Evolutionary conservation across 2,329 filamentous ascomycete genomes (phyloP).

Genomic region (Colletotrichum eremochloae): DNA sequence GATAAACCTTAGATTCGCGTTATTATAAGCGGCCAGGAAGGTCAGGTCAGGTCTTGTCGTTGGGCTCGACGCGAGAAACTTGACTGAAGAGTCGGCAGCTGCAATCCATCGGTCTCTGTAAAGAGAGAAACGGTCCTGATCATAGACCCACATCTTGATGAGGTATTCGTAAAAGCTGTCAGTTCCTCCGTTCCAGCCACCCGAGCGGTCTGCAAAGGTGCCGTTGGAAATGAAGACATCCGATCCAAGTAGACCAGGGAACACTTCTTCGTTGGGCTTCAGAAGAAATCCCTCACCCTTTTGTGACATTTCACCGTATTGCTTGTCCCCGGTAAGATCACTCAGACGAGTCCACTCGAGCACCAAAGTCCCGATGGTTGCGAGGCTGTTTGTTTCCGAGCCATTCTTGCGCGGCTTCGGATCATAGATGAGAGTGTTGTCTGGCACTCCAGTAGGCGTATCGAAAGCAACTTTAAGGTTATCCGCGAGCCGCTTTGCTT

Average conservation of each 20-base stretch:
- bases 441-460: constrained; percentile 80
- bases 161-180: constrained; percentile 93
- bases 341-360: constrained; percentile 88
- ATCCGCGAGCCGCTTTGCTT: constrained; percentile 78
- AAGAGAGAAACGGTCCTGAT: constrained; percentile 69
- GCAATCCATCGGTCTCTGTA: constrained; percentile 82
- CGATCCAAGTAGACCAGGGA: constrained; percentile 81
- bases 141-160: constrained; percentile 91
- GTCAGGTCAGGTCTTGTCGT: constrained; percentile 74
- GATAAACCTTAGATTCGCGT: constrained; percentile 56
- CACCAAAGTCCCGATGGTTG: constrained; percentile 82
- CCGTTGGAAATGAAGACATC: constrained; percentile 75
- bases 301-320: constrained; percentile 76
- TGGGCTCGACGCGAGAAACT: constrained; percentile 76
- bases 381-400: constrained; percentile 75
- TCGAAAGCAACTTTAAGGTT: constrained; percentile 83
- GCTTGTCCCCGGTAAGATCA: constrained; percentile 76
- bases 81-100: constrained; percentile 82
- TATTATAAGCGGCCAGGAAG: constrained; percentile 73
- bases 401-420: constrained; percentile 63
- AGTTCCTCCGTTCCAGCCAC: constrained; percentile 82
- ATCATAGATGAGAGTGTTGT: constrained; percentile 74
- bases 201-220: constrained; percentile 73
- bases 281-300: constrained; percentile 79
- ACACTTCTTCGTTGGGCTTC: constrained; percentile 76